These are phyloP conservation scores for Exobasidium rhododendri DNA, from an alignment of 1,284 basidiomycete genomes.

Conservation along the genomic window DNA sequence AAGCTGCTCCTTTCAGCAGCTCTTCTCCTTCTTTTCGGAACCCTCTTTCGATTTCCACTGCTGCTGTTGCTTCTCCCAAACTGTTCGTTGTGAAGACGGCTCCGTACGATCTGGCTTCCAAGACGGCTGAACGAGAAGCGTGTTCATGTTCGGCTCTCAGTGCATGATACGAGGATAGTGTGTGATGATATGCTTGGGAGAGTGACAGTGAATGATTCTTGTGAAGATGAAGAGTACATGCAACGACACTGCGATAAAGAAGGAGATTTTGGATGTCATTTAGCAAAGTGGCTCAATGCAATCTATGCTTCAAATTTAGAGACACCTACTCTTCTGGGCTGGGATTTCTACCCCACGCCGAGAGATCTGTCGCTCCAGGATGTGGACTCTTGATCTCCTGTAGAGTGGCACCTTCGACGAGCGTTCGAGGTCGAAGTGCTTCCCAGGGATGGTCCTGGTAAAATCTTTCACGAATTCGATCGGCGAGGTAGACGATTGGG, in stretches of 20 bases:
- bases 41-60: slow-evolving; percentile 39
- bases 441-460: slow-evolving; percentile 96
- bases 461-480: slow-evolving; percentile 82
- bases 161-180: slow-evolving; percentile 66
- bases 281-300: background rate
- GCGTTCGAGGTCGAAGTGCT: slow-evolving; percentile 73
- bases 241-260: slow-evolving; percentile 65
- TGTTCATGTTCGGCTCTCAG: slow-evolving; percentile 80
- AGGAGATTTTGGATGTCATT: background rate
- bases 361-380: slow-evolving; percentile 13
- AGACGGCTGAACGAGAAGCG: slow-evolving; percentile 69
- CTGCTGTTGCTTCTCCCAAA: slow-evolving; percentile 5
- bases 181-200: slow-evolving; percentile 69
- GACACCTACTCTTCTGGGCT: slow-evolving; percentile 79
- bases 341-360: slow-evolving; percentile 63
- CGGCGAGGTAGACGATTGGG: slow-evolving; percentile 76
- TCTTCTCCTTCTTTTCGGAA: slow-evolving; percentile 41
- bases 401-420: slow-evolving; percentile 65
- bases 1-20: slow-evolving; percentile 39
- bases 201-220: slow-evolving; percentile 66
- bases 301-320: background rate
- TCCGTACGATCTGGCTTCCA: slow-evolving; percentile 77
- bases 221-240: slow-evolving; percentile 76
- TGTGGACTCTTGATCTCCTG: slow-evolving; percentile 36
- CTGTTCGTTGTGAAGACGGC: slow-evolving; percentile 62